Base-by-base conservation (phyloP, 2,329 filamentous ascomycete genomes). In the Clarireedia sp. region DNA sequence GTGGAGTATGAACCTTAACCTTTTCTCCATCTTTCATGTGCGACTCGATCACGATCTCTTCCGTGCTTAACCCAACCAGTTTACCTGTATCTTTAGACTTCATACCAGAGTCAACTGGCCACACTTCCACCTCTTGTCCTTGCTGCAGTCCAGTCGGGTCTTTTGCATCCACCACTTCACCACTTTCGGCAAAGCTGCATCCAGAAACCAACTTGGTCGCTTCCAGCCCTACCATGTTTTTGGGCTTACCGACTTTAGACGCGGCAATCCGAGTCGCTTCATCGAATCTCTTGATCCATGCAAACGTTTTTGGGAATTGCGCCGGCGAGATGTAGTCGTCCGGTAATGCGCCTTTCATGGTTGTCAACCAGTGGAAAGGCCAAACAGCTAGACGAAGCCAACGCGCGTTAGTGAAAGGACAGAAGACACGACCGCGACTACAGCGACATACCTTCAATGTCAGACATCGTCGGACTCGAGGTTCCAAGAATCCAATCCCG, bases 261-360 rank as follows among this genome's bases (percentile, higher is more conserved):
- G 71, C 74, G 1, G 77, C 76, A 6, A 68, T 67, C 5, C 72
- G 69, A 1, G 82, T 65, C 2, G 73, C 74, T 16, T 64, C 66
- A 51, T 77, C 70, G 69, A 88, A 89, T n/a, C 85, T 74, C 44
- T 71, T 67, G 17, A 87, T 75, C 83, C 84, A 89, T 1, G 78
- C 77, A 65, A 80, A 85, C 0, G 82, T 78, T 55, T 72, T 76
- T 0, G 85, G 86, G 62, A 80, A 87, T 40, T 70, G 71, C 17
- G 68, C 67, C 14, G 72, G 65, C 2, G 78, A 78, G 59, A 89
- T 76, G 6, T 75, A 63, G 19, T 77, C 73, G 48, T 71, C 56
- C 3, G 80, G 77, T 47, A 87, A 73, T 14, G 78, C 78, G 4
- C 77, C 77, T 12, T 77, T 76, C 47, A 87, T 71, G 10, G 69